phyloP scores from a whole-genome alignment of 2,329 filamentous ascomycete genomes.

The Amylocarpus encephaloides region DNA sequence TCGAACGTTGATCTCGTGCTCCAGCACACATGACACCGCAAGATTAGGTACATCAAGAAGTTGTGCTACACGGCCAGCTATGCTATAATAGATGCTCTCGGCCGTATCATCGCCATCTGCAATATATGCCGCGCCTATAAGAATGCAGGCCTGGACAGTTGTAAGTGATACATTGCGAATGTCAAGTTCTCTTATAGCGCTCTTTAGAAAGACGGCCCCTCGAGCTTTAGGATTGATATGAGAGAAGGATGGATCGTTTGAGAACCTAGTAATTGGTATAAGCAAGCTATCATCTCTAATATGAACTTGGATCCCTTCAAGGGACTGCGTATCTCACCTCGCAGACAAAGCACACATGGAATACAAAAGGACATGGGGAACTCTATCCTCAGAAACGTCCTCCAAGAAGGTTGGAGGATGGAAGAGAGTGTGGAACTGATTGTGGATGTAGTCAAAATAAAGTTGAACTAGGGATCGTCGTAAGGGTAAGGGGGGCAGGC shows the following conservation, averaged over 20 bases:
- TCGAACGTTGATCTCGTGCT: slow-evolving; percentile 19
- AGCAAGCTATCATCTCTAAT: neutral
- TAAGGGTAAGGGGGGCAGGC: neutral
- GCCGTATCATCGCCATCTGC: slow-evolving; percentile 13
- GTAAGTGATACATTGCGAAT: slow-evolving; percentile 16
- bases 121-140: slow-evolving; percentile 18
- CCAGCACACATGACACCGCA: slow-evolving; percentile 9
- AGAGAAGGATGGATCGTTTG: slow-evolving; percentile 14
- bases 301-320: neutral
- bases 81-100: slow-evolving; percentile 20
- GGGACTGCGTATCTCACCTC: slow-evolving; percentile 6
- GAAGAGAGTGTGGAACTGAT: slow-evolving; percentile 23
- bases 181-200: slow-evolving; percentile 16
- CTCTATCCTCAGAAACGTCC: slow-evolving; percentile 9
- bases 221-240: slow-evolving; percentile 12
- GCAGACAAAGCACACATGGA: slow-evolving; percentile 21
- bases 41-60: slow-evolving; percentile 17
- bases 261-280: slow-evolving; percentile 14
- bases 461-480: slow-evolving; percentile 11
- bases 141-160: slow-evolving; percentile 22
- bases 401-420: slow-evolving; percentile 18
- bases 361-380: slow-evolving; percentile 16
- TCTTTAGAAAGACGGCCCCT: slow-evolving; percentile 10
- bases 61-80: slow-evolving; percentile 21
- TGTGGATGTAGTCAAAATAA: slow-evolving; percentile 24